Base-by-base conservation (phyloP, 1,284 basidiomycete species). In the Leccinum variabile region DNA sequence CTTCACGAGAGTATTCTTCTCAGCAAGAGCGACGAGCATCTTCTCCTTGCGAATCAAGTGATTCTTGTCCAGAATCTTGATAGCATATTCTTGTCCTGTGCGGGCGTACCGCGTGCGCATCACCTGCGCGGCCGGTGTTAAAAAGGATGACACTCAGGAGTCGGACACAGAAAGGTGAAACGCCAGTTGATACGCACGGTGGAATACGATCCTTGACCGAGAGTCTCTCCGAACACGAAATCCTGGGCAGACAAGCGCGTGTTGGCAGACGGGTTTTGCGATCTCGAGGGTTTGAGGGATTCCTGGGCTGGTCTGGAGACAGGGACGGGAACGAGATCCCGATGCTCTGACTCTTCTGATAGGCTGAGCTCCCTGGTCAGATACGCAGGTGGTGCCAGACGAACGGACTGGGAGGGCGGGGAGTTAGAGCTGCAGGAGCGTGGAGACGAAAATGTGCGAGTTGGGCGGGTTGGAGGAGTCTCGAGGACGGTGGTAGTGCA, bases 161-260 rank as follows among this genome's bases (percentile, higher is more conserved):
- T 6, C n/a, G 5, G 28, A 13, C 13, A 22, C 18, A 54, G 54
- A 2, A 18, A 32, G 2, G 7, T 32, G 3, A 30, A 35, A 63
- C 60, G 55, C 8, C 28, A 1, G 37, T 22, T 18, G 11, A 41
- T 3, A 78, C 84, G 71, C 72, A 90, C 90, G 1, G 87, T 88
- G n/a, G 89, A 91, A 71, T 91, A 92, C 2, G 88, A 89, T 16
- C 91, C 90, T 71, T 91, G 88, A n/a, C 90, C 91, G 5, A 92
- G 79, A 14, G 84, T 82, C 41, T 84, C 79, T 3, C 86, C 87
- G 69, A 91, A 89, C 63, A 85, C 82, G 69, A 91, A 92, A 74
- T 92, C 89, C 59, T 84, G 81, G 0, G 81, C 79, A 7, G 80
- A 79, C 58, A 79, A 72, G 62, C 77, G 80, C 61, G 77, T 79